Percentiles rank a stretch among this genome's conserved stretches.
These are phyloP conservation scores for Knoxia roxburghii DNA, from an alignment of 257 asterid genomes.

Conservation along the genomic window DNA sequence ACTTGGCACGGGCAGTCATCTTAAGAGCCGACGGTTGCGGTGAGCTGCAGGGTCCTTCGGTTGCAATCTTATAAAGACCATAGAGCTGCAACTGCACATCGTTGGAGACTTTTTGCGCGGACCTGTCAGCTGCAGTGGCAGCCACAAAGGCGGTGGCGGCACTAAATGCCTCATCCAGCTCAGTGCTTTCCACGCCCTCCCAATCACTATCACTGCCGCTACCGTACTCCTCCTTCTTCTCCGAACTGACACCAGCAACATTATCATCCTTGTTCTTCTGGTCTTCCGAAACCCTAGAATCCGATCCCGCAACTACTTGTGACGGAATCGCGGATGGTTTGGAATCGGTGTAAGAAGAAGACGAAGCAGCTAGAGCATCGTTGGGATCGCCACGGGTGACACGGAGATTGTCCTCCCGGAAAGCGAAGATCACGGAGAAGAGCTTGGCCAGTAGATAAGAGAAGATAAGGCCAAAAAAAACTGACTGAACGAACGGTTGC, in stretches of 20 bases:
- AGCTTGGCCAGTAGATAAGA: conserved; percentile 90
- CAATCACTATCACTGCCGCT: conserved; percentile 53
- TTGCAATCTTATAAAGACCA: conserved; percentile 86
- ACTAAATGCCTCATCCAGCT: conserved; percentile 85
- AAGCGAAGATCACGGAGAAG: conserved; percentile 74
- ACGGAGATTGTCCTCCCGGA: conserved; percentile 85
- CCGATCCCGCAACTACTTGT: conserved; percentile 17
- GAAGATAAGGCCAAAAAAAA: conserved; percentile 63
- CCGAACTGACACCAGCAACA: not conserved
- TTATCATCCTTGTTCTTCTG: conserved; percentile 25
- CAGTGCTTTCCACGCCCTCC: conserved; percentile 99
- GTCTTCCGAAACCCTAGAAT: conserved; percentile 30
- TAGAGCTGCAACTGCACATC: conserved; percentile 91
- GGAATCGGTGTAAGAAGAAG: conserved; percentile 15
- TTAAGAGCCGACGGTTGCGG: conserved; percentile 94
- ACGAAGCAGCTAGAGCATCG: conserved; percentile 21
- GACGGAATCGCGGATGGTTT: not conserved
- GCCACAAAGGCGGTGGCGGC: conserved; percentile 98
- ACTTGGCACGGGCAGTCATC: conserved; percentile 96
- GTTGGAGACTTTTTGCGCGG: conserved; percentile 57
- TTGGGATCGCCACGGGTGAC: conserved; percentile 55
- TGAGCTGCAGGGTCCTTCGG: conserved; percentile 81
- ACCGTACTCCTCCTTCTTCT: no score
- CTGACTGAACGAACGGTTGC: conserved; percentile 60
- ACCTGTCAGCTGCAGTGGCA: conserved; percentile 79